A percentile compares a stretch with the other conserved stretches of the same genome.
Evolutionary conservation across 1,284 basidiomycete genomes (phyloP).

Genomic region (Pseudozyma flocculosa): DNA sequence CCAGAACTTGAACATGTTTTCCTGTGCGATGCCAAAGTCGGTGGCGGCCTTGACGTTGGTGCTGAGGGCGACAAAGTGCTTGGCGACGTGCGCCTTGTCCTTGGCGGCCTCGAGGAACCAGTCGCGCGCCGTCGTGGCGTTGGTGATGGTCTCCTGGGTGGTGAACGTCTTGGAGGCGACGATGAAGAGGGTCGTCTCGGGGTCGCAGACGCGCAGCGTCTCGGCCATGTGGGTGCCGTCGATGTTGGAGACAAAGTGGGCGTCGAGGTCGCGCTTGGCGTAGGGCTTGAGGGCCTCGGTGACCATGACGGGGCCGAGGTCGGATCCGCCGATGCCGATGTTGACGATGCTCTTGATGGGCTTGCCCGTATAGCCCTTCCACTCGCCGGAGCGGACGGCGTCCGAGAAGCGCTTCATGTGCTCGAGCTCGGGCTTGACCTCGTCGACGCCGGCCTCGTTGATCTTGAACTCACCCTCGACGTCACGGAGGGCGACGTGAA

Average conservation of each 20-base stretch:
- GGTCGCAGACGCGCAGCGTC: constrained; percentile 76
- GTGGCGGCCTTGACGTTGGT: constrained; percentile 94
- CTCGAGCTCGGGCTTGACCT: constrained; percentile 78
- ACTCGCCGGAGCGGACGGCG: constrained; percentile 76
- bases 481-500: constrained; percentile 92
- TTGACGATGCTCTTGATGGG: constrained; percentile 91
- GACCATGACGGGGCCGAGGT: constrained; percentile 97
- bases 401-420: constrained; percentile 92
- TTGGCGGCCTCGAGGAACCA: constrained; percentile 84
- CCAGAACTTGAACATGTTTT: constrained; percentile 99
- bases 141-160: constrained; percentile 98
- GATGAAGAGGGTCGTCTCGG: constrained; percentile 94
- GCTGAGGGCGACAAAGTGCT: constrained; percentile 97
- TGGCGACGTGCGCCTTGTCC: constrained; percentile 83
- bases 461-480: constrained; percentile 68
- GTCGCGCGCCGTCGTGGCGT: constrained; percentile 85
- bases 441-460: constrained; percentile 74
- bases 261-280: constrained; percentile 80
- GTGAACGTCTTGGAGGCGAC: constrained; percentile 98
- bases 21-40: constrained; percentile 85
- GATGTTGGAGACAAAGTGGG: constrained; percentile 95
- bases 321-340: constrained; percentile 97
- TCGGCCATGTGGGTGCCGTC: constrained; percentile 97
- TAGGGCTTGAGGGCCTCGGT: constrained; percentile 94
- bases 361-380: constrained; percentile 98